phyloP scores from a whole-genome alignment of 768 basidiomycete species.

The Russula vinacea region DNA sequence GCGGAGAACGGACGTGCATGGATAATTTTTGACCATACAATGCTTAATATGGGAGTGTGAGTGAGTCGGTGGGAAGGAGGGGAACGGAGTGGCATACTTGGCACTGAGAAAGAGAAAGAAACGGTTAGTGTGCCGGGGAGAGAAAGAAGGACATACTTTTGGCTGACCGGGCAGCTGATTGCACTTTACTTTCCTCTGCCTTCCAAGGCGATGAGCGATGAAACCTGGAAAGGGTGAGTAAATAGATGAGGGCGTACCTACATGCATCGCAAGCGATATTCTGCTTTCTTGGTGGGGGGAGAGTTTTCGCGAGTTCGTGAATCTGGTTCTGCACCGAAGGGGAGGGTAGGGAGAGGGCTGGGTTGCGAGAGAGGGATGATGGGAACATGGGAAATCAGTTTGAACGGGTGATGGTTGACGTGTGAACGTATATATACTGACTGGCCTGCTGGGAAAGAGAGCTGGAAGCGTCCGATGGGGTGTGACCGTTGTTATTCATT shows the following conservation, averaged over 20 bases:
- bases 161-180: conserved; percentile 69
- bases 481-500: conserved; percentile 10
- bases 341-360: conserved; percentile 61
- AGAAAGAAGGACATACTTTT: conserved; percentile 14
- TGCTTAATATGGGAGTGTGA: conserved; percentile 48
- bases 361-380: conserved; percentile 30
- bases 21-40: conserved; percentile 82
- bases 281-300: conserved; percentile 85
- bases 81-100: conserved; percentile 25
- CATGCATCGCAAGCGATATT: conserved; percentile 94
- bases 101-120: conserved; percentile 23
- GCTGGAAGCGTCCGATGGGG: conserved; percentile 2
- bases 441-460: conserved; percentile 23
- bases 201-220: conserved; percentile 34
- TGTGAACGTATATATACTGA: conserved; percentile 21
- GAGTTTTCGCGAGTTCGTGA: conserved; percentile 73
- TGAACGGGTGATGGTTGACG: conserved; percentile 6
- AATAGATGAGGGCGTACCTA: conserved; percentile 47
- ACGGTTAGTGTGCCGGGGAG: conserved; percentile 8
- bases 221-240: conserved; percentile 21
- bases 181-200: conserved; percentile 87
- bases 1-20: conserved; percentile 73
- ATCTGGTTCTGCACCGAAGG: conserved; percentile 76
- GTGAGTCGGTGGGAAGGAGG: conserved; percentile 8
- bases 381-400: conserved; percentile 34